These are phyloP conservation scores for Thelephora terrestris DNA, from an alignment of 1,284 basidiomycete species.

Conservation along the genomic window DNA sequence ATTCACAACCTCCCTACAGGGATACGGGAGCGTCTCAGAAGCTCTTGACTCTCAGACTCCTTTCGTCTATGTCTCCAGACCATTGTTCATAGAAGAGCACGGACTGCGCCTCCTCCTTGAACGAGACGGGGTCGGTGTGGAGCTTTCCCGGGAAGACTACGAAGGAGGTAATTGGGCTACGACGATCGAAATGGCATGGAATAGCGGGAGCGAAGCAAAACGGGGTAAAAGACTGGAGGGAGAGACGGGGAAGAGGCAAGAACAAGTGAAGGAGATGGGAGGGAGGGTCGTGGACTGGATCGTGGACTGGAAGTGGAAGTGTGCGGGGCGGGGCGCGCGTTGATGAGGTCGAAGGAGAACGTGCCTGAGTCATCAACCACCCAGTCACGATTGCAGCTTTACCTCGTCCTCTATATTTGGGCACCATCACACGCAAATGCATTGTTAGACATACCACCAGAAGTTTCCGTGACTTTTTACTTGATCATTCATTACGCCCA, in stretches of 20 bases:
- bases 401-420: no score
- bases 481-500: no score
- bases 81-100: constrained; percentile 71
- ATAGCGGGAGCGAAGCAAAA: constrained; percentile 35
- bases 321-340: no score
- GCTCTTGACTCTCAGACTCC: constrained; percentile 64
- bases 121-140: constrained; percentile 51
- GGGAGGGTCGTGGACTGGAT: constrained; percentile 42
- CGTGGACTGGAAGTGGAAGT: constrained; percentile 19
- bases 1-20: constrained; percentile 25
- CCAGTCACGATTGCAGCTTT: no score
- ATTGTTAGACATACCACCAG: no score
- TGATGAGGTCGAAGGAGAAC: no score
- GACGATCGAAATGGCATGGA: constrained; percentile 46
- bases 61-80: constrained; percentile 65
- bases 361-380: no score
- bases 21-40: constrained; percentile 65
- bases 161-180: constrained; percentile 62
- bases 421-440: no score
- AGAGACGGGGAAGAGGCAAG: constrained; percentile 26
- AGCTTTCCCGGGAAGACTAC: constrained; percentile 50
- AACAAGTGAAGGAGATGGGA: constrained; percentile 42
- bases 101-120: constrained; percentile 56
- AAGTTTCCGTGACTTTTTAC: no score
- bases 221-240: constrained; percentile 29